phyloP scores from a whole-genome alignment of 495 filamentous ascomycete genomes.

The Achaetomiella virescens region DNA sequence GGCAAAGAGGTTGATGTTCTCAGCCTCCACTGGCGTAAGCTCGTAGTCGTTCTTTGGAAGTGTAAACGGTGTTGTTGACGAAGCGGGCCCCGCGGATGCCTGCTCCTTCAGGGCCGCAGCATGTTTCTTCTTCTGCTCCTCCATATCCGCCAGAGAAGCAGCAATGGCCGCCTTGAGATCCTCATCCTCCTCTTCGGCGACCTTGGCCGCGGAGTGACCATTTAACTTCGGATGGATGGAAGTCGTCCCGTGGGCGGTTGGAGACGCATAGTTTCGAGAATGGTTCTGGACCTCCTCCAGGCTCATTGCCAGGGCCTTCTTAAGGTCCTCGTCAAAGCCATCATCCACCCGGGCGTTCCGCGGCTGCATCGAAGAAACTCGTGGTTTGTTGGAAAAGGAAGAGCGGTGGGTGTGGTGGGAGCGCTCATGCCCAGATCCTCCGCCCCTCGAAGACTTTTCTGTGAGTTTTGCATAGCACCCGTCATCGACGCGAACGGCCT shows the following conservation, averaged over 20 bases:
- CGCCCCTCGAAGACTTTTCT: conserved; percentile 52
- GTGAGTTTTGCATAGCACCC: conserved; percentile 88
- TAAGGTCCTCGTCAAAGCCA: conserved; percentile 86
- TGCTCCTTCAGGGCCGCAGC: conserved; percentile 73
- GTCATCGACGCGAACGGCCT: conserved; percentile 93
- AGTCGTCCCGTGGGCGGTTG: conserved; percentile 31
- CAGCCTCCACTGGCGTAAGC: conserved; percentile 85
- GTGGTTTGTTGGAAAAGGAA: conserved; percentile 34
- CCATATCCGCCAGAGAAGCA: conserved; percentile 95
- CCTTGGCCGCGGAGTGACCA: conserved; percentile 36
- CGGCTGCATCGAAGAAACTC: conserved; percentile 68
- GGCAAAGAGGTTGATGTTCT: conserved; percentile 95
- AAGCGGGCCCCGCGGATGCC: conserved; percentile 37
- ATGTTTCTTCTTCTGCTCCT: conserved; percentile 91
- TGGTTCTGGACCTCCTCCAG: conserved; percentile 81
- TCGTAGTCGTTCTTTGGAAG: conserved; percentile 88
- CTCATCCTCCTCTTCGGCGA: conserved; percentile 76
- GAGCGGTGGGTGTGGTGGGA: conserved; percentile 24
- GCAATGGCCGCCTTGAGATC: conserved; percentile 95
- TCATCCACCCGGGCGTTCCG: conserved; percentile 78
- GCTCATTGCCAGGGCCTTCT: conserved; percentile 90
- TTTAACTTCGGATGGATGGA: conserved; percentile 34
- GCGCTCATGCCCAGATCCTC: conserved; percentile 21
- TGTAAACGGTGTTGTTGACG: conserved; percentile 37
- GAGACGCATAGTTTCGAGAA: conserved; percentile 37